Evolutionary conservation across 768 basidiomycete genomes (phyloP).

Genomic region (Kwoniella dejecticola): DNA sequence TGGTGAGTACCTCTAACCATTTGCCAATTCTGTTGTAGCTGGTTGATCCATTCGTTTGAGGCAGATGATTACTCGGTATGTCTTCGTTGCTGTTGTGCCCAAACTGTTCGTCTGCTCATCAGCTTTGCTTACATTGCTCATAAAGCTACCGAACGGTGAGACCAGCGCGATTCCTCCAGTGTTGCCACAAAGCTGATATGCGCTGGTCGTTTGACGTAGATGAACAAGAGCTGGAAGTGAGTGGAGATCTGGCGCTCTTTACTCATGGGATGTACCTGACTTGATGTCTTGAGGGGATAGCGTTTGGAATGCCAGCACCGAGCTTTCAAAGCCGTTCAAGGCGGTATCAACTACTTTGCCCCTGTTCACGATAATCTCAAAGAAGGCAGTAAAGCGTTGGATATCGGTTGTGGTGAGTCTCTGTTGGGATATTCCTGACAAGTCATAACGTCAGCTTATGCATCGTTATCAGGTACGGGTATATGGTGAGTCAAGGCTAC

Average conservation of each 20-base stretch:
- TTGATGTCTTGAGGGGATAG: not conserved
- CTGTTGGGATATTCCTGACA: too few relatives aligned
- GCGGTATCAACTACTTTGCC: constrained; percentile 23
- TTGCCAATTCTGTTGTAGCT: too few relatives aligned
- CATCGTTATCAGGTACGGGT: constrained; percentile 16
- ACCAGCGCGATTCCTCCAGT: too few relatives aligned
- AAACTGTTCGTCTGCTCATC: not conserved
- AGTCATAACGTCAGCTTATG: too few relatives aligned
- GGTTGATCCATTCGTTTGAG: not conserved
- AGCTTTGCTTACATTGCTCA: not conserved
- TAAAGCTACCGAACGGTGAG: constrained; percentile 14
- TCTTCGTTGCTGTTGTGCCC: not conserved
- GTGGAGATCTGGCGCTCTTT: not conserved
- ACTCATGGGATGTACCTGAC: too few relatives aligned
- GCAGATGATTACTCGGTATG: constrained; percentile 22
- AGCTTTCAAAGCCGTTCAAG: constrained; percentile 26
- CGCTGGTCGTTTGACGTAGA: too few relatives aligned
- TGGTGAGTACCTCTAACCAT: not conserved
- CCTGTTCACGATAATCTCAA: constrained; percentile 19
- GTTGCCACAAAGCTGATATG: too few relatives aligned
- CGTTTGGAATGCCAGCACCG: constrained; percentile 26
- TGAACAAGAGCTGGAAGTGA: constrained; percentile 21
- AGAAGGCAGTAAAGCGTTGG: constrained; percentile 11
- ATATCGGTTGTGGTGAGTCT: constrained; percentile 28
- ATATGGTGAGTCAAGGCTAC: constrained; percentile 21